Conservation (phyloP, 768 basidiomycete species). For the Kockovaella imperatae region DNA sequence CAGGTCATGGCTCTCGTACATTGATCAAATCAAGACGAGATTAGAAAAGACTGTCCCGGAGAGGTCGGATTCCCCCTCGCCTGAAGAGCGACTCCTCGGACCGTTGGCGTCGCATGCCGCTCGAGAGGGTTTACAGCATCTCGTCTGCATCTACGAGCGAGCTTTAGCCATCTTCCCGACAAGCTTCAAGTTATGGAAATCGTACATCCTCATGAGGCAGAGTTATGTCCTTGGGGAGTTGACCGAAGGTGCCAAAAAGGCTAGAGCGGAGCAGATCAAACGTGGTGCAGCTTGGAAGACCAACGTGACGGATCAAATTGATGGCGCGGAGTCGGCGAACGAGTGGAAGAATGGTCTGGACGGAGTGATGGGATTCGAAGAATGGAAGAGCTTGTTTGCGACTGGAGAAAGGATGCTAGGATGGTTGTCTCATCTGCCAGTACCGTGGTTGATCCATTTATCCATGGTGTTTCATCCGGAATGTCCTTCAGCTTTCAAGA, state of each 20-base stretch:
- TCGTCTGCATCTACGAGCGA: constrained; percentile 88
- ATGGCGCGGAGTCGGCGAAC: constrained; percentile 71
- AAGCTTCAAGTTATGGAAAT: constrained; percentile 92
- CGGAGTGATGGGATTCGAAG: constrained; percentile 84
- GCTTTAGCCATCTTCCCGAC: constrained; percentile 79
- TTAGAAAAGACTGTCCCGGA: constrained; percentile 46
- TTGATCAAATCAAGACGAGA: constrained; percentile 64
- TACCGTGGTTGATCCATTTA: constrained; percentile 88
- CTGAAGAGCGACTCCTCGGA: constrained; percentile 56
- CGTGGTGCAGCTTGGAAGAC: constrained; percentile 81
- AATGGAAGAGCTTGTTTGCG: constrained; percentile 84
- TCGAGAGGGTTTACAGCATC: constrained; percentile 67
- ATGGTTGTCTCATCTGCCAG: constrained; percentile 91
- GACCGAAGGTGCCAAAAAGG: constrained; percentile 46
- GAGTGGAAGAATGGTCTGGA: constrained; percentile 83
- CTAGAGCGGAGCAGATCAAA: constrained; percentile 54
- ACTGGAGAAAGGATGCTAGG: constrained; percentile 86
- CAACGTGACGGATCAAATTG: constrained; percentile 79
- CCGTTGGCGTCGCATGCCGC: constrained; percentile 66
- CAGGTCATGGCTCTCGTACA: constrained; percentile 85
- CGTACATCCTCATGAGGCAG: constrained; percentile 76
- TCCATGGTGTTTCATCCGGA: constrained; percentile 80
- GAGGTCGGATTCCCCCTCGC: constrained; percentile 18
- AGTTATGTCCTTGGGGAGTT: constrained; percentile 67
- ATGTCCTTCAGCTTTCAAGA: constrained; percentile 73